Evolutionary conservation across 2,329 filamentous ascomycete genomes (phyloP), one percentile per base, ranked within the genome.

Genomic region (Verticillium klebahnii): DNA sequence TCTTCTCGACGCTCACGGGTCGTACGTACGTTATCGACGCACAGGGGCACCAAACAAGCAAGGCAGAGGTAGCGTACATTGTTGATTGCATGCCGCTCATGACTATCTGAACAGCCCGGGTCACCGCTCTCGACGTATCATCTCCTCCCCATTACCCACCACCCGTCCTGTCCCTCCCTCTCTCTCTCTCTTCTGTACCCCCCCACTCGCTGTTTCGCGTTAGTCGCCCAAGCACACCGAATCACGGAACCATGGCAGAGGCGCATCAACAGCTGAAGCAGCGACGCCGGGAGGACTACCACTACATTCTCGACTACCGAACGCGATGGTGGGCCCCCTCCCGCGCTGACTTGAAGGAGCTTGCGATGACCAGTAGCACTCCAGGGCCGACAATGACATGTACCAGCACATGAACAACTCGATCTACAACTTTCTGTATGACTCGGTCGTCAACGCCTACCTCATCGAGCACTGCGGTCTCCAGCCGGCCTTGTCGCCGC

Each of bases 371-470:
- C 56, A 60, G 54, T 52, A 59, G 52, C 50, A 15, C 60, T 54
- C 63, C 62, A 93, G 92, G 92, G 88, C 86, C 73, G 93, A 97
- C 76, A 96, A 96, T 72, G 93, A 97, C 78, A 95, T 96, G 91
- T 97, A 95, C 75, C 84, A 91, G 64, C 94, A 98, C 73, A 87
- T 96, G 82, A 97, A 97, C 78, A 97, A 96, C 72, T 90, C 88
- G 50, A 83, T 95, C 60, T 97, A 97, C 76, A 91, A 91, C 69
- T 89, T 90, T 65, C 82, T 96, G 83, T 95, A 96, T 74, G 94
- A 98, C 78, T 93, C 91, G 1, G 86, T 96, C 62, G 87, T 96
- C 72, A 98, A 97, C 75, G 84, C 89, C 57, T 98, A 95, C 74
- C 85, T 98, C 19, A 92, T 96, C 64, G 81, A 89, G 59, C 81